Evolutionary conservation across 2,329 filamentous ascomycete species (phyloP).

Genomic region (Alternaria rosae): DNA sequence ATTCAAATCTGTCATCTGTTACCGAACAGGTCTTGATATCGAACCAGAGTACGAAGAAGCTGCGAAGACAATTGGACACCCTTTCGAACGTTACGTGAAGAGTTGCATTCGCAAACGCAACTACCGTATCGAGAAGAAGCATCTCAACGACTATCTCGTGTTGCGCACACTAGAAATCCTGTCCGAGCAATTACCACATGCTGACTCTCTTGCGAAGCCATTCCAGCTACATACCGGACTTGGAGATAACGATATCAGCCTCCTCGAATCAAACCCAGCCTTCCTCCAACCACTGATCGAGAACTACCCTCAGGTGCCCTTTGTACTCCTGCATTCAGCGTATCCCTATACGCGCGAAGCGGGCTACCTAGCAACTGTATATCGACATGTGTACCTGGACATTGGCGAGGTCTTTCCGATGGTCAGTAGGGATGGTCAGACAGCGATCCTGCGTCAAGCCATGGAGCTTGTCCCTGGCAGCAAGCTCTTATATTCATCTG

Average conservation of each 20-base stretch:
- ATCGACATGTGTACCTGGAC: slow-evolving; percentile 81
- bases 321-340: slow-evolving; percentile 80
- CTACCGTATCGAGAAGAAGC: slow-evolving; percentile 66
- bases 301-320: slow-evolving; percentile 71
- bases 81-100: slow-evolving; percentile 54
- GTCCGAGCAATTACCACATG: slow-evolving; percentile 44
- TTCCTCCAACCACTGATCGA: slow-evolving; percentile 78
- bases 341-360: slow-evolving; percentile 83
- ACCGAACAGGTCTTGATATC: slow-evolving; percentile 73
- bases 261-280: slow-evolving; percentile 75
- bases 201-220: slow-evolving; percentile 66
- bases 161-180: slow-evolving; percentile 69
- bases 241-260: slow-evolving; percentile 78
- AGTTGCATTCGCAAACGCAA: slow-evolving; percentile 48
- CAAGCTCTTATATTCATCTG: slow-evolving; percentile 82
- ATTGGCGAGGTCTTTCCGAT: slow-evolving; percentile 84
- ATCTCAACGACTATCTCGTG: slow-evolving; percentile 74
- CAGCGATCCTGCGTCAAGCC: slow-evolving; percentile 72
- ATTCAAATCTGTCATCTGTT: slow-evolving; percentile 86
- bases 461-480: slow-evolving; percentile 77
- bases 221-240: slow-evolving; percentile 86
- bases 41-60: slow-evolving; percentile 54
- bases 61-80: slow-evolving; percentile 41
- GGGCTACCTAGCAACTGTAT: slow-evolving; percentile 78
- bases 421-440: slow-evolving; percentile 78